These are phyloP conservation scores for Telfairia occidentalis DNA, from an alignment of 331 rosid species.

Conservation along the genomic window DNA sequence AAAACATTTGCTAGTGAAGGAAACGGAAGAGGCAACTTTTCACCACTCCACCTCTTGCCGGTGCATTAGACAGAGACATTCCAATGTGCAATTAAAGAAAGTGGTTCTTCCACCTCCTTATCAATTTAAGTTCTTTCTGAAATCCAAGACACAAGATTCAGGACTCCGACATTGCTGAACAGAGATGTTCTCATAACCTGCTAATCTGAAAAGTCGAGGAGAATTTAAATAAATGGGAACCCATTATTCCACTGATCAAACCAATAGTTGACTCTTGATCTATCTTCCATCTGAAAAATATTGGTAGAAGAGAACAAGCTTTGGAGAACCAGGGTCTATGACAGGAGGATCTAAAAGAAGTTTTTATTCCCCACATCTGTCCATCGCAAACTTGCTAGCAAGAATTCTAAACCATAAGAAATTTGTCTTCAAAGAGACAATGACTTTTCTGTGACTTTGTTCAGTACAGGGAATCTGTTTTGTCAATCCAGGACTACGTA, in stretches of 20 bases:
- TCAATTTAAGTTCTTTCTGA: background rate
- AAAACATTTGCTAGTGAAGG: background rate
- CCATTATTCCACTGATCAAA: background rate
- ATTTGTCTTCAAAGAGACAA: background rate
- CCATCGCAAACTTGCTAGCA: background rate
- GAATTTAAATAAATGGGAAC: background rate
- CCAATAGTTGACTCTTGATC: background rate
- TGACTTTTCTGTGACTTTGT: background rate
- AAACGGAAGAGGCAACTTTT: background rate
- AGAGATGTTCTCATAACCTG: background rate
- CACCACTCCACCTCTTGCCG: background rate
- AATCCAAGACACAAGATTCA: background rate
- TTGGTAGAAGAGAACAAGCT: background rate
- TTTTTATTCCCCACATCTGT: background rate
- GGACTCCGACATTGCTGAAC: background rate
- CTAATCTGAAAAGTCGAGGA: background rate
- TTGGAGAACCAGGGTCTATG: background rate
- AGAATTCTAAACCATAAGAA: background rate
- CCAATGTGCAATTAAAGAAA: background rate
- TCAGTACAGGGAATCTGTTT: background rate
- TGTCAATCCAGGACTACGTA: background rate
- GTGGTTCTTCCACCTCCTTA: background rate
- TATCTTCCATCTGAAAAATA: background rate
- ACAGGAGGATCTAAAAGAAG: background rate
- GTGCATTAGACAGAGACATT: background rate